These are phyloP conservation scores for Pyrrhoderma noxium DNA, from an alignment of 1,284 basidiomycete genomes.

Conservation along the genomic window DNA sequence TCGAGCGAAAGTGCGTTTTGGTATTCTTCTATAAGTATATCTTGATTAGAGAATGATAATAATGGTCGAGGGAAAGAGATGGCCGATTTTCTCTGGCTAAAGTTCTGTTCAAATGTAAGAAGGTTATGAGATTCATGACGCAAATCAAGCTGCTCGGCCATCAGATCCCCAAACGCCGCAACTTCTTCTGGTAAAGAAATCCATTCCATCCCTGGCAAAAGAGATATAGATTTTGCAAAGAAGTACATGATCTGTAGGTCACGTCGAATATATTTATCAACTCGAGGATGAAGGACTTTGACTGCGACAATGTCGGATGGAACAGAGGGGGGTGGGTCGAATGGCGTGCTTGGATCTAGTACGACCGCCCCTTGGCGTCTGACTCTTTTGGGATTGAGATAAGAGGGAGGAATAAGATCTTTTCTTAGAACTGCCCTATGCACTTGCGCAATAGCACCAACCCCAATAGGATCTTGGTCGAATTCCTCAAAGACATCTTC, in stretches of 20 bases:
- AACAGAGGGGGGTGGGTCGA: conserved; percentile 56
- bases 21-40: conserved; percentile 89
- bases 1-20: conserved; percentile 92
- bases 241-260: conserved; percentile 94
- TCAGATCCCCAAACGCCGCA: conserved; percentile 92
- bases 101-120: conserved; percentile 81
- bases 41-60: conserved; percentile 67
- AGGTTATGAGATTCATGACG: conserved; percentile 89
- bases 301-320: conserved; percentile 87
- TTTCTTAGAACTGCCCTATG: conserved; percentile 82
- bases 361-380: conserved; percentile 40
- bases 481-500: conserved; percentile 92
- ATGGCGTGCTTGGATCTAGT: conserved; percentile 46
- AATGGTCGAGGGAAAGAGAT: conserved; percentile 90
- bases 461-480: conserved; percentile 82
- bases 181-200: conserved; percentile 95
- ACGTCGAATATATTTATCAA: conserved; percentile 73
- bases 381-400: conserved; percentile 59
- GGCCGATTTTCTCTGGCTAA: conserved; percentile 69
- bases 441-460: conserved; percentile 97
- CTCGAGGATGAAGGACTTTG: conserved; percentile 90
- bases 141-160: conserved; percentile 92
- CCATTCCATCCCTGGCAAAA: conserved; percentile 94
- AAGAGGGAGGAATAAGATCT: conserved; percentile 79
- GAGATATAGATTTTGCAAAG: conserved; percentile 76